Base-by-base conservation (phyloP, 2,329 filamentous ascomycete genomes). In the Paracorniculantispora psalliotae region DNA sequence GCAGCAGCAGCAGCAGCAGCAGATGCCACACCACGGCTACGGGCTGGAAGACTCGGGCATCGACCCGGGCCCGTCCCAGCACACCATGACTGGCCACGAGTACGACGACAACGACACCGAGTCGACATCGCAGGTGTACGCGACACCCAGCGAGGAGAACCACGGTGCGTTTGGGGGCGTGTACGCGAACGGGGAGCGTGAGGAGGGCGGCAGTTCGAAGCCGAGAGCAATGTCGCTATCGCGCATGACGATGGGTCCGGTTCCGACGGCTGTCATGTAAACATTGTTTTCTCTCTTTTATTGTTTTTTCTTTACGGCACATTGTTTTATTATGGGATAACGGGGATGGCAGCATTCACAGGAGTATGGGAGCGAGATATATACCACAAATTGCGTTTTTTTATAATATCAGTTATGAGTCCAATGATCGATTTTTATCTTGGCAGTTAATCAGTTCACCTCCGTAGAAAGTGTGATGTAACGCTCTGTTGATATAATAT, bases 151-250 rank as follows among this genome's bases (percentile, higher is more conserved):
- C 10, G 81, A 84, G 65, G 79, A 81, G 56, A 65, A 68, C 8
- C 70, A 71, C 30, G 73, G 63, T 25, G 25, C 25, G 6, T 52
- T 59, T 17, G 39, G n/a, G n/a, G n/a, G 19, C 17, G 25, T 35
- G 3, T 53, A 33, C 8, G 76, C 74, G 54, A 75, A 74, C 3
- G 77, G 76, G 68, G 76, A 76, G 66, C 69, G 76, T 62, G 74
- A 74, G 26, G 73, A 73, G 21, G 72, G 74, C 52, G 70, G 72
- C 10, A 65, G 71, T 21, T 72, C 69, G 48, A 71, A 85, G 1
- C 83, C 83, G 23, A 81, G 83, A 63, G 87, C 84, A 46, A 77
- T 91, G 66, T 89, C 83, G 28, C 75, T 88, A 12, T 83, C 83
- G 61, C 82, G 84, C 67, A 69, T 87, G 64, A 86, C 83, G 1